phyloP scores from a whole-genome alignment of 176 grass and related monocot genomes.

The Eleusine coracana region DNA sequence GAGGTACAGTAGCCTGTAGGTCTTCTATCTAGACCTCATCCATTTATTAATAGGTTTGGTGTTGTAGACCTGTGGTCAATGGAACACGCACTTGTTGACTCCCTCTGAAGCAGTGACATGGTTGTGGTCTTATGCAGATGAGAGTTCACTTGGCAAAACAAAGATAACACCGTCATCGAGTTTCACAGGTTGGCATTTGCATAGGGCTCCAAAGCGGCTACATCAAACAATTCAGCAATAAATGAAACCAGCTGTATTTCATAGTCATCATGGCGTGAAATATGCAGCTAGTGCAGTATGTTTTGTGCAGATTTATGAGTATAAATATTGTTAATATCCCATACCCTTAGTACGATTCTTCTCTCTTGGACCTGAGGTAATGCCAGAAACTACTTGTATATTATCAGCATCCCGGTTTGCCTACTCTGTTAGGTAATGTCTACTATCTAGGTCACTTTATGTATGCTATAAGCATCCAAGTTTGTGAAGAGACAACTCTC shows the following conservation, averaged over 20 bases:
- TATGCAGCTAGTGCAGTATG: not conserved
- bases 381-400: constrained; percentile 6
- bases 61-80: not conserved
- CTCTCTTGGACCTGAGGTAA: constrained; percentile 12
- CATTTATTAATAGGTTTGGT: constrained; percentile 24
- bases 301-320: not conserved
- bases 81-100: constrained; percentile 4
- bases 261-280: not conserved
- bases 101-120: not conserved
- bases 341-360: constrained; percentile 3
- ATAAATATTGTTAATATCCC: not conserved
- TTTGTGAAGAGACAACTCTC: constrained; percentile 13
- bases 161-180: not conserved
- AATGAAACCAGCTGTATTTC: constrained; percentile 1
- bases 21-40: constrained; percentile 6
- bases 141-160: not conserved
- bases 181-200: not conserved
- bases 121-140: constrained; percentile 7
- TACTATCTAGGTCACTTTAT: not conserved
- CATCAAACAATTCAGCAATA: not conserved
- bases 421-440: not conserved
- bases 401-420: constrained; percentile 18
- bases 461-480: constrained; percentile 32
- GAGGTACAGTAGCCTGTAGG: constrained; percentile 8
- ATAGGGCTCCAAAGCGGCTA: not conserved